Evolutionary conservation across 208 protist genomes (phyloP).

Genomic region (Porcisia hertigi): DNA sequence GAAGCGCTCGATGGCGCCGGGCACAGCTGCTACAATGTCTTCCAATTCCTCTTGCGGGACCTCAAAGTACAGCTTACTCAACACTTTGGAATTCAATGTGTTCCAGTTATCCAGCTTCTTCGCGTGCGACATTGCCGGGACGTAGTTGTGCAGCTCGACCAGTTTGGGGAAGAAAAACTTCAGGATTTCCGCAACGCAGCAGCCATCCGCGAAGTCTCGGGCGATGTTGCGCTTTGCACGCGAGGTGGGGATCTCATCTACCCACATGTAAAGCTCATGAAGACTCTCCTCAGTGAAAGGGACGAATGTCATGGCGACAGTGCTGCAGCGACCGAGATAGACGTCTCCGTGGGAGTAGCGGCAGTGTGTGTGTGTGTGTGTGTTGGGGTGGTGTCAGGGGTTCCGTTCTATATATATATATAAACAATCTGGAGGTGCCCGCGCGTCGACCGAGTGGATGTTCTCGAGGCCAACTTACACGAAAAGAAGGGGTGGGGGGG

Average conservation of each 20-base stretch:
- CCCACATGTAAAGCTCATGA: slow-evolving; percentile 97
- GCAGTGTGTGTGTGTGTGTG: neutral
- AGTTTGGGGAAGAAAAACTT: slow-evolving; percentile 96
- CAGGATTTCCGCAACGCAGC: slow-evolving; percentile 96
- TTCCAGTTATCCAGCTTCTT: slow-evolving; percentile 98
- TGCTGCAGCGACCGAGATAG: neutral
- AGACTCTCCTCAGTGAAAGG: slow-evolving; percentile 94
- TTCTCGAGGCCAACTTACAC: too few relatives aligned
- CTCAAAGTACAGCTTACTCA: slow-evolving; percentile 94
- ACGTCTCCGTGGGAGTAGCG: neutral
- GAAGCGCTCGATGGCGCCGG: slow-evolving; percentile 93
- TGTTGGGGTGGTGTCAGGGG: too few relatives aligned
- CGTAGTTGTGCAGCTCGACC: slow-evolving; percentile 99
- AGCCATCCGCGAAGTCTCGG: slow-evolving; percentile 97
- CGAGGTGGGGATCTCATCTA: slow-evolving; percentile 97
- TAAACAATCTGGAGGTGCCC: too few relatives aligned
- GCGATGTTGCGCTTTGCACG: slow-evolving; percentile 97
- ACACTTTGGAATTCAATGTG: slow-evolving; percentile 94
- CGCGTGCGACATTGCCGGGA: slow-evolving; percentile 74
- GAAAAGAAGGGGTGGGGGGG: neutral
- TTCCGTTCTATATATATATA: too few relatives aligned
- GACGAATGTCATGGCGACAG: slow-evolving; percentile 38
- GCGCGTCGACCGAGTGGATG: too few relatives aligned
- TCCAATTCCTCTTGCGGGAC: slow-evolving; percentile 90
- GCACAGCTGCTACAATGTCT: slow-evolving; percentile 86